Evolutionary conservation across 345 rosid genomes (phyloP).

Genomic region (Eucalyptus cladocalyx): DNA sequence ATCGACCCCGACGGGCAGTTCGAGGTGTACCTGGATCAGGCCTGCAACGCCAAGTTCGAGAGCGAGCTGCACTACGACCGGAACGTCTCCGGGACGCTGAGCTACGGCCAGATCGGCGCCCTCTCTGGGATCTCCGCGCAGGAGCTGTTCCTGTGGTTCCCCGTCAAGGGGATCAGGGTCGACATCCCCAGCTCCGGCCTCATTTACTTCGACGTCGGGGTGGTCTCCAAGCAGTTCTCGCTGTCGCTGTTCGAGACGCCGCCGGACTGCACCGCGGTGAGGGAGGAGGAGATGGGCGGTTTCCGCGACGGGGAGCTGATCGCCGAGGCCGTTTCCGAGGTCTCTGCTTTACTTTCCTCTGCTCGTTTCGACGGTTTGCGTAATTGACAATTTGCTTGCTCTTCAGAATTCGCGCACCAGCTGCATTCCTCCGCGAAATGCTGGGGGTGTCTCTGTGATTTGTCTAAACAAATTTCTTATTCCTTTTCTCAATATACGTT

Average conservation of each 20-base stretch:
- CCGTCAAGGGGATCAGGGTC: constrained; percentile 70
- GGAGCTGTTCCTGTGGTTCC: constrained; percentile 88
- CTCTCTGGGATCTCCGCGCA: constrained; percentile 76
- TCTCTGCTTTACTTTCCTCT: background rate
- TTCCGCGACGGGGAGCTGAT: background rate
- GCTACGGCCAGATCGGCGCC: constrained; percentile 42
- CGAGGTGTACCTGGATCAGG: constrained; percentile 59
- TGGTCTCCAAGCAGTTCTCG: constrained; percentile 71
- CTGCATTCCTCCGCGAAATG: background rate
- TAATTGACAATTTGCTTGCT: background rate
- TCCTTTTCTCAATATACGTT: background rate
- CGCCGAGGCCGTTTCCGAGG: constrained; percentile 18
- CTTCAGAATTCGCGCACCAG: background rate
- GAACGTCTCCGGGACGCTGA: constrained; percentile 58
- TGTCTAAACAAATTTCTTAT: background rate
- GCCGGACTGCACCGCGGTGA: constrained; percentile 48
- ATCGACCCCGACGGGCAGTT: constrained; percentile 48
- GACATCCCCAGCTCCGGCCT: constrained; percentile 86
- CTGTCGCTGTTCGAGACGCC: constrained; percentile 83
- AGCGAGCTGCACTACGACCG: constrained; percentile 69
- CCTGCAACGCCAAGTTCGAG: constrained; percentile 87
- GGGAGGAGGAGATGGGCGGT: background rate
- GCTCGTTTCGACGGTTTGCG: background rate
- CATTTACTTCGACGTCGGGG: constrained; percentile 85
- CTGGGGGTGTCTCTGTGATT: background rate